Evolutionary conservation across 129 eudicot genomes (phyloP), one percentile per base, ranked within the genome.

Genomic region (Artemisia annua): DNA sequence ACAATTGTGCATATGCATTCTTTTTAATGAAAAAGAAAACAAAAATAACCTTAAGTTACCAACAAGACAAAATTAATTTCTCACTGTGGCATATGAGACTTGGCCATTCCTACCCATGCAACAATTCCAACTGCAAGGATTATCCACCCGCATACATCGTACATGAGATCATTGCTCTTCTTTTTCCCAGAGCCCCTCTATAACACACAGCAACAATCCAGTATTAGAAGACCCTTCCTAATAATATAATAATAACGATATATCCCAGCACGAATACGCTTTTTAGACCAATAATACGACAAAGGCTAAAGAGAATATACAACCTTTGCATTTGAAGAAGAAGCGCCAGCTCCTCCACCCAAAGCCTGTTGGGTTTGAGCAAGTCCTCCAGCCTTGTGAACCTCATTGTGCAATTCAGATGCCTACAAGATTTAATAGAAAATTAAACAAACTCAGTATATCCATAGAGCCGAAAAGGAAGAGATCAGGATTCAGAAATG

Each of bases 111-210:
- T 14, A 84, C 56, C 87, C 83, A 84, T 18, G 79, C 72, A 35
- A 84, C 73, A 44, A 87, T 50, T 53, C 89, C 89, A 54, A 74
- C 85, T 11, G 81, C 81, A 26, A 87, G 92, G 43, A 81, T 75
- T 50, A 87, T 69, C 92, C 92, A 87, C 60, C 92, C 92, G 24
- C 70, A 64, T 59, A 87, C 75, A 60, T 84, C 88, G 28, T 84
- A 87, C 81, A 51, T 82, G 28, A 87, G 69, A 79, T 87, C 89
- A 70, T 81, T 82, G 69, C 71, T 81, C 71, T 69, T 72, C 71
- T 79, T 82, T 48, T 84, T 84, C 13, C 56, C 20, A 17, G 85
- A 57, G 58, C 74, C 69, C 46, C 9, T 39, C 91, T 87, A 74
- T 30, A 71, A 78, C 13, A 72, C 52, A 24, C 1, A 50, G 20